These are phyloP conservation scores for Collybia nuda DNA, from an alignment of 768 basidiomycete genomes.

Conservation along the genomic window DNA sequence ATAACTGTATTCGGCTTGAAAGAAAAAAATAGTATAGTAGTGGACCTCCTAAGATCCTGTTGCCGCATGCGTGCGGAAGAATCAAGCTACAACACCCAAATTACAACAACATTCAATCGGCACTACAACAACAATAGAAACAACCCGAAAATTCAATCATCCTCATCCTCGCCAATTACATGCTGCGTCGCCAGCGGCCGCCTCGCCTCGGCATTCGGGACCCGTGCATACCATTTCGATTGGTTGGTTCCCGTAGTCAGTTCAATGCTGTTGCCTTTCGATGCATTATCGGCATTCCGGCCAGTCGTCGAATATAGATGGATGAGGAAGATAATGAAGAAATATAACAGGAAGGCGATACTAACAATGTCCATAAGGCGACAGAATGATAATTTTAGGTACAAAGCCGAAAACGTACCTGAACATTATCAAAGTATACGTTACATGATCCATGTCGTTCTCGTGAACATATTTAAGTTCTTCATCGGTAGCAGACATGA, in stretches of 20 bases:
- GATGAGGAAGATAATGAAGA: constrained; percentile 68
- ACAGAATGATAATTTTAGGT: constrained; percentile 1
- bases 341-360: constrained; percentile 77
- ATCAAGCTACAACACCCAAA: too few species aligned
- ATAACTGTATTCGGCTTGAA: too few species aligned
- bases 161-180: constrained; percentile 32
- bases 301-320: constrained; percentile 67
- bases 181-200: constrained; percentile 14
- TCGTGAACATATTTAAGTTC: constrained; percentile 72
- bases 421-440: constrained; percentile 83
- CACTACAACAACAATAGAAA: too few species aligned
- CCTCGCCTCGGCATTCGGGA: constrained; percentile 39
- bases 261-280: constrained; percentile 9
- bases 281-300: constrained; percentile 41
- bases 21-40: too few species aligned
- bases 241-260: constrained; percentile 15
- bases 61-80: too few species aligned
- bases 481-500: constrained; percentile 95
- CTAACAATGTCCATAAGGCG: constrained; percentile 28
- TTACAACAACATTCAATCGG: too few species aligned
- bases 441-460: constrained; percentile 86
- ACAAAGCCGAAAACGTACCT: constrained; percentile 42
- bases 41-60: too few species aligned
- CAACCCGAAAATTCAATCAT: constrained; percentile 11
- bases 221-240: constrained; percentile 66